A percentile compares a stretch with the other conserved stretches of the same genome.
Conservation (phyloP, 768 basidiomycete genomes). For the Mycena venus region DNA sequence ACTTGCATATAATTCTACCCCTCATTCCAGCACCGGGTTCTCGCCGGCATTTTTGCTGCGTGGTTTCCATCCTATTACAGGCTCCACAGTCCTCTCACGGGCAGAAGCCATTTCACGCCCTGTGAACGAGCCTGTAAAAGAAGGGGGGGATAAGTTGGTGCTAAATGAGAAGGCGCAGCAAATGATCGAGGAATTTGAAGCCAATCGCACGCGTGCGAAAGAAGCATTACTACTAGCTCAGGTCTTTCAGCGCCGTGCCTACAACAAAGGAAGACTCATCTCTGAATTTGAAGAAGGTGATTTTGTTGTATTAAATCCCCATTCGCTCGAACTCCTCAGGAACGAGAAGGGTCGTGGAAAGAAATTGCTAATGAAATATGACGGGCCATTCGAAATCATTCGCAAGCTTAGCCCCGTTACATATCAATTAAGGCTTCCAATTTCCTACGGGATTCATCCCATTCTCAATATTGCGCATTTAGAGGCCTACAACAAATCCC, state of each 20-base stretch:
- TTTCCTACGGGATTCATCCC: slow-evolving; percentile 35
- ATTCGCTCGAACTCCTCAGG: slow-evolving; percentile 31
- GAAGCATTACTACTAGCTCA: slow-evolving; percentile 28
- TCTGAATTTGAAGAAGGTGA: slow-evolving; percentile 37
- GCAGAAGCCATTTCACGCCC: background rate
- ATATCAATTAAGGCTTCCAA: slow-evolving; percentile 33
- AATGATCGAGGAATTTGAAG: slow-evolving; percentile 19
- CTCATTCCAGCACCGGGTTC: slow-evolving; percentile 42
- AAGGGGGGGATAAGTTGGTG: background rate
- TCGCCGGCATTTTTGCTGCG: slow-evolving; percentile 44
- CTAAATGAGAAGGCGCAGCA: slow-evolving; percentile 10
- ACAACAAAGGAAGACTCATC: slow-evolving; percentile 29
- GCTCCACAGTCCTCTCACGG: background rate
- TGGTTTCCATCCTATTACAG: slow-evolving; percentile 42
- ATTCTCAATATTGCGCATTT: too few species aligned
- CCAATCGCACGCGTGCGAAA: background rate
- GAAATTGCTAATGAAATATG: slow-evolving; percentile 33
- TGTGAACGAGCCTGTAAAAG: background rate
- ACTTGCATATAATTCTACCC: slow-evolving; percentile 47
- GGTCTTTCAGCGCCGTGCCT: slow-evolving; percentile 11
- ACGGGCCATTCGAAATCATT: slow-evolving; percentile 40
- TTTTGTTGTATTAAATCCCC: too few species aligned
- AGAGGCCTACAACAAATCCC: slow-evolving; percentile 32
- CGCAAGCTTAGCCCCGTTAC: slow-evolving; percentile 36
- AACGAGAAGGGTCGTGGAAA: slow-evolving; percentile 35